Percentiles rank a stretch among this genome's conserved stretches.
phyloP scores from a whole-genome alignment of 1,284 basidiomycete genomes.

The Papiliotrema flavescens region DNA sequence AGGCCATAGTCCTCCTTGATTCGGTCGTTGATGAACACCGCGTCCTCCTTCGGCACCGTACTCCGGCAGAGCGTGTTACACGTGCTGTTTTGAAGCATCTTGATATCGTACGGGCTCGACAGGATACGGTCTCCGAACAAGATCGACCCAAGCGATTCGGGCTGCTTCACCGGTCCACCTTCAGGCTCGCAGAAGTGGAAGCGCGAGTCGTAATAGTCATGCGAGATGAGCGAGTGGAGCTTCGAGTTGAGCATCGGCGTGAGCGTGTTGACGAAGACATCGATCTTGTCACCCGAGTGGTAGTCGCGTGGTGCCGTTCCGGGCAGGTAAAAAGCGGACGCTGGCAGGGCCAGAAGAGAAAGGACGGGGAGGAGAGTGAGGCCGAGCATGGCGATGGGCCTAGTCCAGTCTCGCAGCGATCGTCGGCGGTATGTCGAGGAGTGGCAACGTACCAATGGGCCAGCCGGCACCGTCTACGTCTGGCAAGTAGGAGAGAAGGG shows the following conservation, averaged over 20 bases:
- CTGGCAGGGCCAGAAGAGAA: constrained; percentile 12
- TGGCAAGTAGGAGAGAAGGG: too few relatives aligned
- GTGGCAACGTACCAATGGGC: too few relatives aligned
- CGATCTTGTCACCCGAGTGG: constrained; percentile 63
- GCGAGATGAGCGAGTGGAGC: constrained; percentile 53
- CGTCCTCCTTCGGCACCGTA: constrained; percentile 65
- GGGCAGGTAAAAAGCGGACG: constrained; percentile 63
- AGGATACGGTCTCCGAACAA: constrained; percentile 95
- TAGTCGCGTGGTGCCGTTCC: constrained; percentile 78
- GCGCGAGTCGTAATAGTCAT: constrained; percentile 45
- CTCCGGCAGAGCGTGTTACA: constrained; percentile 74
- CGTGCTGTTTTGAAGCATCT: constrained; percentile 52
- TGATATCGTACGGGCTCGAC: constrained; percentile 72
- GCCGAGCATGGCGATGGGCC: background rate
- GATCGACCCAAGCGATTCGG: constrained; percentile 87
- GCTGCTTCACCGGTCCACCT: constrained; percentile 70
- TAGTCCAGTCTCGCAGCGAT: background rate
- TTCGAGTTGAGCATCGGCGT: constrained; percentile 83
- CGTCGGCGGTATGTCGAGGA: background rate
- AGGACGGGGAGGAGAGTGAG: constrained; percentile 9
- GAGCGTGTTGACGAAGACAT: constrained; percentile 73
- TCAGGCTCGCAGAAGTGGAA: constrained; percentile 85
- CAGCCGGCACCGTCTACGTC: too few relatives aligned
- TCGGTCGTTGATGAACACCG: constrained; percentile 83
- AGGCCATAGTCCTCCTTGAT: constrained; percentile 90